A percentile compares a stretch with the other conserved stretches of the same genome.
These are phyloP conservation scores for Echinosphaeria canescens DNA, from an alignment of 2,329 filamentous ascomycete species.

Conservation along the genomic window DNA sequence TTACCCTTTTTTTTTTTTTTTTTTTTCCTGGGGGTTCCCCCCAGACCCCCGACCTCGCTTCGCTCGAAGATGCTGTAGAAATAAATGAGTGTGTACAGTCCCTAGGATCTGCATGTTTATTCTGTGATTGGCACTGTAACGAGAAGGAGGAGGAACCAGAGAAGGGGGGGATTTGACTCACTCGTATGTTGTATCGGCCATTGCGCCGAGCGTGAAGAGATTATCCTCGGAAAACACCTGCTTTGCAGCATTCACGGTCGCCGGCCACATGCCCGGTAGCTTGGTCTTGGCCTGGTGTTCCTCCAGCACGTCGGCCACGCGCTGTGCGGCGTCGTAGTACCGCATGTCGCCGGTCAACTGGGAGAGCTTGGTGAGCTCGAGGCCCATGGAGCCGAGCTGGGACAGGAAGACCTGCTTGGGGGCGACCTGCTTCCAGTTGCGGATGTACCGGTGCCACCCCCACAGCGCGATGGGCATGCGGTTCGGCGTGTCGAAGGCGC, in stretches of 20 bases:
- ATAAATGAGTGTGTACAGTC: too few relatives aligned
- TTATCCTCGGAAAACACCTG: slow-evolving; percentile 34
- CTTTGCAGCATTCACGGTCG: slow-evolving; percentile 24
- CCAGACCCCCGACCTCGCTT: too few relatives aligned
- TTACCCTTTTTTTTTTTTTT: too few relatives aligned
- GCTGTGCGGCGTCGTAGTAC: slow-evolving; percentile 38
- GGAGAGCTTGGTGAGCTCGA: slow-evolving; percentile 43
- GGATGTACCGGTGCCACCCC: slow-evolving; percentile 22
- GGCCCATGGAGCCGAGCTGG: slow-evolving; percentile 32
- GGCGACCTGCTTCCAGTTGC: slow-evolving; percentile 11
- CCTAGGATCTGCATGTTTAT: too few relatives aligned
- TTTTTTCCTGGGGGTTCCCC: too few relatives aligned
- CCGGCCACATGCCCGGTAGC: slow-evolving; percentile 41
- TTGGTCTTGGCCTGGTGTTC: slow-evolving; percentile 26
- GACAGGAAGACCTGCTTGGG: slow-evolving; percentile 16
- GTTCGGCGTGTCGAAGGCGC: slow-evolving; percentile 45
- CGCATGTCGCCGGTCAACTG: slow-evolving; percentile 36
- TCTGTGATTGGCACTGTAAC: too few relatives aligned
- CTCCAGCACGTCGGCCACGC: slow-evolving; percentile 32
- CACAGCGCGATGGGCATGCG: slow-evolving; percentile 40
- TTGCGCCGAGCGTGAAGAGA: slow-evolving; percentile 30
- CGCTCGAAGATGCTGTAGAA: too few relatives aligned
- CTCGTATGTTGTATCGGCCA: slow-evolving; percentile 35
- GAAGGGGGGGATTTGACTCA: slow-evolving; percentile 27
- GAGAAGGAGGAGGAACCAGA: background rate